Conservation (phyloP, 768 basidiomycete genomes). For the Pulveroboletus sp. region DNA sequence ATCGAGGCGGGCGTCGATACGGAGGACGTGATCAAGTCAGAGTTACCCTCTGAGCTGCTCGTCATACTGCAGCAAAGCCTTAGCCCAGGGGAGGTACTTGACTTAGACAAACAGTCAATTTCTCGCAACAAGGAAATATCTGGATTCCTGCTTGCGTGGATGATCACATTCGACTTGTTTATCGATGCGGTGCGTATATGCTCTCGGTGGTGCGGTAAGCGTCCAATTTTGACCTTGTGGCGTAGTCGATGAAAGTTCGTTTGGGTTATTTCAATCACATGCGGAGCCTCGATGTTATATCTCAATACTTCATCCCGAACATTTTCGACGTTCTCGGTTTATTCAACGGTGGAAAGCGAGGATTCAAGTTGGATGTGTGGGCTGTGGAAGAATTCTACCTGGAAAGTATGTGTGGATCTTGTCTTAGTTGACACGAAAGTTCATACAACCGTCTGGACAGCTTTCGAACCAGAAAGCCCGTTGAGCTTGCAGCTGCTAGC, state of each 20-base stretch:
- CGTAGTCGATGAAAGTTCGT: conserved; percentile 83
- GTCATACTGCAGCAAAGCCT: conserved; percentile 52
- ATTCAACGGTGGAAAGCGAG: conserved; percentile 58
- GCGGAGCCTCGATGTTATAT: conserved; percentile 62
- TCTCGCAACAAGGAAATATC: conserved; percentile 41
- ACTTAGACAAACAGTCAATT: conserved; percentile 39
- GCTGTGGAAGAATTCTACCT: conserved; percentile 79
- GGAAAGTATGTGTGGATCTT: conserved; percentile 47
- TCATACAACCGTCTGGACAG: conserved; percentile 31
- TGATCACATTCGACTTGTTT: conserved; percentile 85
- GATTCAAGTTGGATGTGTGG: conserved; percentile 84
- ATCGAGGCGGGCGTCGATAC: conserved; percentile 82
- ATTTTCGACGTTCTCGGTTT: conserved; percentile 66
- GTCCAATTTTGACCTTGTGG: not conserved
- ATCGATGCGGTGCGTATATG: conserved; percentile 63
- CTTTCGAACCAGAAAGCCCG: conserved; percentile 50
- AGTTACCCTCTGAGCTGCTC: conserved; percentile 67
- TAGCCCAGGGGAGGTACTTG: conserved; percentile 36
- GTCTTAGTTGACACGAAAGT: not conserved
- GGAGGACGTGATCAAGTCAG: conserved; percentile 48
- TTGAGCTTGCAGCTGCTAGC: conserved; percentile 63
- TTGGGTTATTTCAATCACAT: conserved; percentile 85
- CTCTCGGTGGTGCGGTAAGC: too few species aligned
- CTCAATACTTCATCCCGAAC: conserved; percentile 62
- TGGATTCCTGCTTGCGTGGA: conserved; percentile 80